A percentile compares a stretch with the other conserved stretches of the same genome.
Evolutionary conservation across 768 basidiomycete genomes (phyloP).

Genomic region (Pleurotus giganteus): DNA sequence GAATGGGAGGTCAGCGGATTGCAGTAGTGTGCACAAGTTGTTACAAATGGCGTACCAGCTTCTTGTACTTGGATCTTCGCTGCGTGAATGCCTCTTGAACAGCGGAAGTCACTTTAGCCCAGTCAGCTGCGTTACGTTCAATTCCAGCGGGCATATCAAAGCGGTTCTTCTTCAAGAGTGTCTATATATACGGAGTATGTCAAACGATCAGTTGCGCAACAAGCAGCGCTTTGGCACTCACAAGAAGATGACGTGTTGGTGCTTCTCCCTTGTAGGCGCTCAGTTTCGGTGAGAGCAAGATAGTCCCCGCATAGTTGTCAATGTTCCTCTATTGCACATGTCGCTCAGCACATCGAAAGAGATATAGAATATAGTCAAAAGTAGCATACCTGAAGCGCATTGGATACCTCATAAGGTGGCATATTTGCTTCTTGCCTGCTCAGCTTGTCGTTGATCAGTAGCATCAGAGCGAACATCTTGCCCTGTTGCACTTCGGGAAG

Average conservation of each 20-base stretch:
- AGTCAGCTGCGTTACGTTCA: constrained; percentile 18
- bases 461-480: neutral
- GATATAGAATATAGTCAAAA: no score
- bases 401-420: constrained; percentile 7
- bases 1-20: neutral
- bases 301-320: constrained; percentile 15
- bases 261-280: constrained; percentile 19
- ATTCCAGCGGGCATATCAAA: constrained; percentile 20
- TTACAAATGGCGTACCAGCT: constrained; percentile 12
- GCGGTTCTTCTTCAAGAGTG: constrained; percentile 14
- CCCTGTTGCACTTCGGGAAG: neutral
- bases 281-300: constrained; percentile 22
- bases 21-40: neutral
- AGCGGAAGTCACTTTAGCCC: constrained; percentile 13
- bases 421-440: constrained; percentile 5
- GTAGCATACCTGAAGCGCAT: constrained; percentile 14
- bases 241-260: constrained; percentile 19
- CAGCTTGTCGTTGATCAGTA: constrained; percentile 12
- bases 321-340: no score
- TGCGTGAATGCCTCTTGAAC: constrained; percentile 20
- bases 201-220: neutral
- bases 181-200: constrained; percentile 12
- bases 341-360: no score
- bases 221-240: constrained; percentile 8
- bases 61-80: constrained; percentile 19